Evolutionary conservation across 2,329 filamentous ascomycete species (phyloP), one percentile per base, ranked within the genome.

Genomic region (Epicoccum sorghinum): DNA sequence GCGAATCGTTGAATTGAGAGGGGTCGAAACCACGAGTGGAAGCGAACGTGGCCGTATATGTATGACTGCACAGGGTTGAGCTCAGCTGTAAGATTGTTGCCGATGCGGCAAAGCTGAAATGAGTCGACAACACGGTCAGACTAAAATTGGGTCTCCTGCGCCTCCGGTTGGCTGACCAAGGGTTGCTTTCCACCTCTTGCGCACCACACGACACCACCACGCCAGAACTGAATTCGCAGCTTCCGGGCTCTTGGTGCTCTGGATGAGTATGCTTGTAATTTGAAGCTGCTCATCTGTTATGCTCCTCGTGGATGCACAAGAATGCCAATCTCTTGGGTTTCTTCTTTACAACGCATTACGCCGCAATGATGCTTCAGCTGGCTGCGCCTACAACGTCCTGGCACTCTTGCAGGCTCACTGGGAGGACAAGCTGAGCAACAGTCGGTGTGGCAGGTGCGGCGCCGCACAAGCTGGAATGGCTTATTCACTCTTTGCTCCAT

Each of bases 61-160:
- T 52, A 42, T 52, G 35, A 40, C 29, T 56, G 23, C 48, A 22
- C 22, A 40, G 38, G 22, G 14, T 35, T 40, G 41, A 38, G 54
- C 45, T 57, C 40, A 57, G 48, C 54, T 52, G 48, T 48, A 49
- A 24, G 36, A 46, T 48, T 38, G 32, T 45, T 35, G 30, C 40
- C 45, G 49, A 41, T 45, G 40, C 52, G 52, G 47, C 41, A 41
- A 41, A 55, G 52, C 52, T 56, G 47, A 51, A 27, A 51, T 56
- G 52, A 56, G 42, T 56, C 52, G 42, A 56, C 25, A 41, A n/a
- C 32, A 47, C 35, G 29, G 49, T 29, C 38, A 48, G 44, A 44
- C 52, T 55, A 55, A 55, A 55, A 55, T 47, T 47, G 50, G 52
- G 47, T 42, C 46, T 48, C 52, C 52, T 55, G 46, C 46, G 46